A percentile compares a stretch with the other conserved stretches of the same genome.
Evolutionary conservation across 176 grass and related monocot genomes (phyloP).

Genomic region (Paspalum vaginatum): DNA sequence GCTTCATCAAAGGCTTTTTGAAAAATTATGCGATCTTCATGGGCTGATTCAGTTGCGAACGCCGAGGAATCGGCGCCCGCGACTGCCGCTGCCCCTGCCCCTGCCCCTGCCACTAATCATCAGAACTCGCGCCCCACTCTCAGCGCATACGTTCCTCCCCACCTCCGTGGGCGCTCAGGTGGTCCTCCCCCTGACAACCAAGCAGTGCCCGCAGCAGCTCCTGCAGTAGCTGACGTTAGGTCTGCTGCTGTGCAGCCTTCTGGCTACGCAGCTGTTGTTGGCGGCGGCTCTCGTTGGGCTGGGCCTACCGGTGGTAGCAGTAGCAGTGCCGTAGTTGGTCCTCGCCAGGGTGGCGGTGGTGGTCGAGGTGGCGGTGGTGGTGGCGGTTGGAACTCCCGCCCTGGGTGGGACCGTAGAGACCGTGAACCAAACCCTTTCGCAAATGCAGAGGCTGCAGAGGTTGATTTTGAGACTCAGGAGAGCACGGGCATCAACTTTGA

Average conservation of each 20-base stretch:
- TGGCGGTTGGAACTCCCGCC: conserved; percentile 58
- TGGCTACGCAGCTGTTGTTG: conserved; percentile 35
- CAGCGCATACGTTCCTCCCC: conserved; percentile 81
- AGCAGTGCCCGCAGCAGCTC: background rate
- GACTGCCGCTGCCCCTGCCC: conserved; percentile 43
- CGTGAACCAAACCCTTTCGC: conserved; percentile 78
- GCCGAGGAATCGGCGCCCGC: conserved; percentile 88
- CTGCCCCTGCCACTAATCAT: conserved; percentile 44
- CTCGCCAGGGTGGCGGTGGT: conserved; percentile 37
- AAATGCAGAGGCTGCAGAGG: conserved; percentile 33
- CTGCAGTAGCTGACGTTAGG: too few relatives aligned
- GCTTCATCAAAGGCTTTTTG: conserved; percentile 38
- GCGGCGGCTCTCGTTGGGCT: conserved; percentile 53
- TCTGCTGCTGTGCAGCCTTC: conserved; percentile 25
- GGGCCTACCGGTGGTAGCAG: conserved; percentile 18
- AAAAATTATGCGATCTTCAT: conserved; percentile 99
- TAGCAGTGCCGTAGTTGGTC: conserved; percentile 11
- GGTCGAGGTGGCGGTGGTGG: conserved; percentile 36
- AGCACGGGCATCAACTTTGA: conserved; percentile 92
- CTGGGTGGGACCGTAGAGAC: conserved; percentile 64
- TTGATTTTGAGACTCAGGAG: conserved; percentile 43
- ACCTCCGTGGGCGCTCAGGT: conserved; percentile 63
- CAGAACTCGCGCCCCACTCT: conserved; percentile 51
- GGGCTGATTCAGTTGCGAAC: conserved; percentile 98
- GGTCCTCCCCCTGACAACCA: conserved; percentile 23